Percentiles rank a stretch among this genome's conserved stretches.
Conservation (phyloP, 192 early-diverging fungal species). For the Rhizoclosmatium sp. region DNA sequence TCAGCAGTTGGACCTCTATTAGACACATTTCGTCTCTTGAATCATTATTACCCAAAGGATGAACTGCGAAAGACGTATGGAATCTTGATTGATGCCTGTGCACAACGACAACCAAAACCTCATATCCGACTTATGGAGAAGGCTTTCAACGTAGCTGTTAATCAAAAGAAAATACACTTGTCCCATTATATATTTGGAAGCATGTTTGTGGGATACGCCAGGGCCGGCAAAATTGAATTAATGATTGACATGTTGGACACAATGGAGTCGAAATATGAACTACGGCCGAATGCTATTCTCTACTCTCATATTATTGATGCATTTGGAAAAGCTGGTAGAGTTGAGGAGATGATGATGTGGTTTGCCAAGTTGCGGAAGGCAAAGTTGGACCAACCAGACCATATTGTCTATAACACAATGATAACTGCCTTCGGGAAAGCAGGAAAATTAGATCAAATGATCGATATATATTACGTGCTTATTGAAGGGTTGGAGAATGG, state of each 20-base stretch:
- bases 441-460: not conserved
- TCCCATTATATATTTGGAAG: not conserved
- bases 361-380: not conserved
- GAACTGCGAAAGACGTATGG: not conserved
- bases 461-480: conserved; percentile 11
- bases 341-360: conserved; percentile 23
- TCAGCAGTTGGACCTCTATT: not conserved
- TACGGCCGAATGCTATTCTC: not conserved
- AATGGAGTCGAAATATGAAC: not conserved
- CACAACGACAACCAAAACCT: not conserved
- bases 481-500: conserved; percentile 9
- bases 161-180: not conserved
- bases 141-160: not conserved
- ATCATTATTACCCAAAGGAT: not conserved
- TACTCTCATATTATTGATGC: conserved; percentile 1
- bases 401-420: conserved; percentile 9
- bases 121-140: not conserved
- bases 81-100: not conserved
- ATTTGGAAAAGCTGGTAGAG: not conserved
- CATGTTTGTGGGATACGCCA: not conserved
- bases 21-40: not conserved
- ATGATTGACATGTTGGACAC: not conserved
- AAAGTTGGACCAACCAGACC: not conserved
- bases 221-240: not conserved
- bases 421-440: conserved; percentile 19